Evolutionary conservation across 129 eudicot genomes (phyloP).

Genomic region (Lactuca sativa): DNA sequence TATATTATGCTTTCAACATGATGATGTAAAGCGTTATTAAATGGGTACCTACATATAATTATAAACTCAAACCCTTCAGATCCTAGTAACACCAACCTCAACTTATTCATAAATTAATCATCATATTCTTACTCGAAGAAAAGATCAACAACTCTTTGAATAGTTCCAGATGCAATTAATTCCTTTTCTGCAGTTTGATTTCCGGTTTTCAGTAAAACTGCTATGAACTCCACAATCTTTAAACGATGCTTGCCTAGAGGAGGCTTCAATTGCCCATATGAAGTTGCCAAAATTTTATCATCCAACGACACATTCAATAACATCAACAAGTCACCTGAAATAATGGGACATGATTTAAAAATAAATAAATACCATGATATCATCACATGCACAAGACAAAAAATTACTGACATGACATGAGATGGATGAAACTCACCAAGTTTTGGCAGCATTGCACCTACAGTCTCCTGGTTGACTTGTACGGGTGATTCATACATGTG

Average conservation of each 20-base stretch:
- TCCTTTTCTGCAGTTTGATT: conserved; percentile 79
- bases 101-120: no score
- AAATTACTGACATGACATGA: background rate
- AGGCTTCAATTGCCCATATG: conserved; percentile 86
- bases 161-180: conserved; percentile 76
- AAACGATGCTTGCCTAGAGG: conserved; percentile 95
- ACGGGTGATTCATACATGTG: conserved; percentile 66
- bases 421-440: conserved; percentile 53
- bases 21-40: conserved; percentile 88
- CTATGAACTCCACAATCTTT: conserved; percentile 88
- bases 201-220: conserved; percentile 76
- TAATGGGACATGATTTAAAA: background rate
- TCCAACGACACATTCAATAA: conserved; percentile 72
- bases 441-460: conserved; percentile 89
- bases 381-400: background rate
- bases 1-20: conserved; percentile 89
- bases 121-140: conserved; percentile 65
- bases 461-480: conserved; percentile 73
- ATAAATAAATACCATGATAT: background rate
- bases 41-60: conserved; percentile 67
- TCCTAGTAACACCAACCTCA: no score
- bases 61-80: no score
- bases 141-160: conserved; percentile 77
- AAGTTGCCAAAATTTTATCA: conserved; percentile 75
- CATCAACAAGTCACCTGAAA: conserved; percentile 69